These are phyloP conservation scores for Solanum chacoense DNA, from an alignment of 305 asterid species.

Conservation along the genomic window DNA sequence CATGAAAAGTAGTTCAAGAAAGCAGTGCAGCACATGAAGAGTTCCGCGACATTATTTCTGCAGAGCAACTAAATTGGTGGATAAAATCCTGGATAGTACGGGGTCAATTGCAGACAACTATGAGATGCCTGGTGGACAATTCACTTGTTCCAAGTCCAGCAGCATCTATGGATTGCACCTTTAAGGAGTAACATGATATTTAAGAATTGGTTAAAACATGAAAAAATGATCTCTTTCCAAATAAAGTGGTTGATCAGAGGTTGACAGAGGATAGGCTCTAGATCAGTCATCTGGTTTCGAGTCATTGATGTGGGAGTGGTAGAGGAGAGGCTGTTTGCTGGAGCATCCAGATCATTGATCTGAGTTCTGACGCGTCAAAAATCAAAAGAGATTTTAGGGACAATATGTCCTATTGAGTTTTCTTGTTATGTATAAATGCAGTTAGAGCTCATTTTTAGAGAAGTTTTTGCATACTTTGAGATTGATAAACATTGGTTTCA, in stretches of 20 bases:
- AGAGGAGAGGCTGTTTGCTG: neutral
- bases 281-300: neutral
- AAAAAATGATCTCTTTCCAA: neutral
- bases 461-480: neutral
- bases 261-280: neutral
- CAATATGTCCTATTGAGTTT: neutral
- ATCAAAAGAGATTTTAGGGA: neutral
- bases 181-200: neutral
- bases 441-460: neutral
- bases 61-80: neutral
- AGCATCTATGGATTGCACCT: neutral
- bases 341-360: neutral
- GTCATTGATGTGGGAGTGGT: neutral
- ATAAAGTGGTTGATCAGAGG: neutral
- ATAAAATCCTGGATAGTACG: neutral
- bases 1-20: neutral
- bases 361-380: neutral
- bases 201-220: neutral
- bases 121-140: neutral
- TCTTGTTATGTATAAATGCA: neutral
- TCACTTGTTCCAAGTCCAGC: neutral
- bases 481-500: neutral
- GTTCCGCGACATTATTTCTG: neutral
- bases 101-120: neutral
- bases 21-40: neutral